Evolutionary conservation across 164 flowering plant genomes (phyloP), one percentile per base, ranked within the genome.

Genomic region (Umbellularia californica): DNA sequence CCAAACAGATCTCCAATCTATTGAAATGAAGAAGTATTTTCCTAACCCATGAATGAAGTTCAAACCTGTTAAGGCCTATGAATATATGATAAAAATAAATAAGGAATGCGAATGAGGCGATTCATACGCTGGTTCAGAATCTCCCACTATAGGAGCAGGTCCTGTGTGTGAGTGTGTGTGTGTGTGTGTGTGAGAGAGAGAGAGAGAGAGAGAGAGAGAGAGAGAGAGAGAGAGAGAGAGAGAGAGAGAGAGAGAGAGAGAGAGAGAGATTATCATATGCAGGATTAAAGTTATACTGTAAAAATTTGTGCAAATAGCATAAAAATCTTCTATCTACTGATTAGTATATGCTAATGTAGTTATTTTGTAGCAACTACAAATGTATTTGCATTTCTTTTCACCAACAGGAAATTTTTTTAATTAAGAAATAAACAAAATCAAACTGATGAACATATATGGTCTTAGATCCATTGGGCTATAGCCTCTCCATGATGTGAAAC

Each of bases 351-450:
- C 33, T 28, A 60, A 28, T 73, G 67, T 20, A 77, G 80, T 23
- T 65, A 78, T 79, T 74, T 72, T 64, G 72, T 78, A 77, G 50
- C 68, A 72, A 85, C 83, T 67, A 23, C 82, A 87, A 88, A 89
- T 91, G 93, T 88, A 87, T 78, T 41, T n/a, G 22, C 75, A 52
- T 64, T 84, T 86, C 89, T 88, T 69, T 80, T 81, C 50, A 70
- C 79, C 81, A 73, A 25, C 65, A 0, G 73, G 30, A 25, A 50
- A 2, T 12, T 13, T 64, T 17, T 17, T 2, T 58, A n/a, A 58
- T 58, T 23, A 64, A 64, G 30, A 12, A 64, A 28, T 9, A 11
- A 64, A 13, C 5, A 2, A 14, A 13, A 12, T 12, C 14, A 10
- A 28, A 64, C 33, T 25, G 28, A 14, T 22, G 33, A 22, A 7